Conservation (phyloP, 495 filamentous ascomycete species). For the Talaromyces proteolyticus region DNA sequence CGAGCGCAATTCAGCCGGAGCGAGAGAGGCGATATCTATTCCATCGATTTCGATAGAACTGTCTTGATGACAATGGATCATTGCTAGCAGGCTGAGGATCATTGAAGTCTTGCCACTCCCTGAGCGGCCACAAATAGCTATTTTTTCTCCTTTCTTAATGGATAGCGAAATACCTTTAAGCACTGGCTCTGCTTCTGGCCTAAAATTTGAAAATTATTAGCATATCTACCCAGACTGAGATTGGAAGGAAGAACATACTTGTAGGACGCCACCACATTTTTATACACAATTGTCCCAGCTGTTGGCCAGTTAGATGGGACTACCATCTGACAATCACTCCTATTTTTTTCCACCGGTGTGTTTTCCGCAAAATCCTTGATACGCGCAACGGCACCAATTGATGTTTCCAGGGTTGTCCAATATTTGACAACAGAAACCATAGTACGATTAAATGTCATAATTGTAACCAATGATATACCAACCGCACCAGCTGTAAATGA, state of each 20-base stretch:
- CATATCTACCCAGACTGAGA: slow-evolving; percentile 9
- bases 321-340: slow-evolving; percentile 27
- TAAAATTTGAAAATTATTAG: slow-evolving; percentile 15
- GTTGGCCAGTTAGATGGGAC: slow-evolving; percentile 42
- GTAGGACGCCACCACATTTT: slow-evolving; percentile 5
- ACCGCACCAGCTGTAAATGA: slow-evolving; percentile 40
- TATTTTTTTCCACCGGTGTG: slow-evolving; percentile 39
- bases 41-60: slow-evolving; percentile 39
- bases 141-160: slow-evolving; percentile 49
- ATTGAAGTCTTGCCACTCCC: slow-evolving; percentile 23
- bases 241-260: not conserved
- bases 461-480: slow-evolving; percentile 51
- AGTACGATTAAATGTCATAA: slow-evolving; percentile 45
- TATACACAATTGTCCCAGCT: slow-evolving; percentile 44
- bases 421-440: slow-evolving; percentile 43
- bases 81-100: not conserved
- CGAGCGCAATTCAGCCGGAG: slow-evolving; percentile 37
- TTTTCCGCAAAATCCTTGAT: slow-evolving; percentile 47
- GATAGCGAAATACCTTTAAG: slow-evolving; percentile 44
- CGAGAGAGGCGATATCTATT: slow-evolving; percentile 37
- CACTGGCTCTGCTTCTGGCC: slow-evolving; percentile 12
- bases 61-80: not conserved
- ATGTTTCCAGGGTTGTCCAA: slow-evolving; percentile 54
- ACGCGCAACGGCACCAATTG: slow-evolving; percentile 52
- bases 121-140: slow-evolving; percentile 43